A percentile compares a stretch with the other conserved stretches of the same genome.
phyloP scores from a whole-genome alignment of 2,329 filamentous ascomycete species.

The Penicillium sp. region DNA sequence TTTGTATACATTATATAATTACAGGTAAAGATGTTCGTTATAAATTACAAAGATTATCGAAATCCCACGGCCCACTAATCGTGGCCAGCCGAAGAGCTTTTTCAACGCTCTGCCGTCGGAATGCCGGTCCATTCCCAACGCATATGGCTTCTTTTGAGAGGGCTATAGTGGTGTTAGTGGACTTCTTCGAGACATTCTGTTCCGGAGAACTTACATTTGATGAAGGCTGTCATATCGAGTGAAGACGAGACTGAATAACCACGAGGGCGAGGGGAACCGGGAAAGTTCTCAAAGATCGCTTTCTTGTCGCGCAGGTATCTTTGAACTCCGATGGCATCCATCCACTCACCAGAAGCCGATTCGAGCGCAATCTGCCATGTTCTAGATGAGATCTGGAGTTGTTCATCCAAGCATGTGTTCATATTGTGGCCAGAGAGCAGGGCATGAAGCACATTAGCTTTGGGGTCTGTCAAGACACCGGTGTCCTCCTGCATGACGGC shows the following conservation, averaged over 20 bases:
- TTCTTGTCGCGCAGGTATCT: constrained; percentile 17
- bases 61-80: constrained; percentile 9
- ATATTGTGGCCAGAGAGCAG: constrained; percentile 4
- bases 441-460: constrained; percentile 15
- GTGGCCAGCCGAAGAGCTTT: constrained; percentile 19
- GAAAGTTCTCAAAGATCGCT: constrained; percentile 11
- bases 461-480: constrained; percentile 14
- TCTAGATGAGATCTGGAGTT: constrained; percentile 9
- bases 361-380: constrained; percentile 18
- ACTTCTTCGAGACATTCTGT: background rate
- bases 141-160: constrained; percentile 18
- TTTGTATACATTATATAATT: background rate
- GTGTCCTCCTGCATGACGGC: constrained; percentile 14
- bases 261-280: constrained; percentile 5
- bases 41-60: constrained; percentile 12
- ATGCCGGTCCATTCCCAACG: constrained; percentile 23
- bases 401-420: constrained; percentile 9
- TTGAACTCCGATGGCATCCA: constrained; percentile 28
- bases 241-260: constrained; percentile 8
- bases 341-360: constrained; percentile 16
- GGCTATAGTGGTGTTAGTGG: constrained; percentile 15
- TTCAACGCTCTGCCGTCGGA: constrained; percentile 22
- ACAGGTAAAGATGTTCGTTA: background rate
- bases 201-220: constrained; percentile 16
- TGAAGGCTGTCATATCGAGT: constrained; percentile 15